These are phyloP conservation scores for Vitis hybrid DNA, from an alignment of 177 flowering plant genomes.

Conservation along the genomic window DNA sequence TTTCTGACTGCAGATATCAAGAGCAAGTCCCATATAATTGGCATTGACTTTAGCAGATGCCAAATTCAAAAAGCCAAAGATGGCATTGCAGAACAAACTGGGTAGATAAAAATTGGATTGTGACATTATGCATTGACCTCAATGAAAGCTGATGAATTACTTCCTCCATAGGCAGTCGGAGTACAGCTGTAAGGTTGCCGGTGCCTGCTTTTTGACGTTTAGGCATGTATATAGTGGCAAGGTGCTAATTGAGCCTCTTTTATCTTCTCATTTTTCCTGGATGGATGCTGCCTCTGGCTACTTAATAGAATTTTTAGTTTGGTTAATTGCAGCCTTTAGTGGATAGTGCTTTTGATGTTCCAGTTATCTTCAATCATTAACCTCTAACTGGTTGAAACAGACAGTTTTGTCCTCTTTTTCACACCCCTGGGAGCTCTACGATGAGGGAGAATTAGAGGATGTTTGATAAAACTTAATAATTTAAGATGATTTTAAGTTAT, in stretches of 20 bases:
- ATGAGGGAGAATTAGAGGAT: no score
- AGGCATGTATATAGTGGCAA: constrained; percentile 12
- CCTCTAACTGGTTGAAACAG: no score
- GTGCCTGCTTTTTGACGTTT: constrained; percentile 10
- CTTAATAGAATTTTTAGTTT: no score
- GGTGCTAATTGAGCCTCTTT: constrained; percentile 3
- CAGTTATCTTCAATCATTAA: no score
- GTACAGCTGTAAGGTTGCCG: constrained; percentile 12
- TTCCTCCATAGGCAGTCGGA: constrained; percentile 3
- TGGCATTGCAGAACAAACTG: background rate
- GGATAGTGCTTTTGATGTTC: no score
- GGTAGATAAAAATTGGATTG: background rate
- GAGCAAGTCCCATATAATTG: constrained; percentile 62
- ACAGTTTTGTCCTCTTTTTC: no score
- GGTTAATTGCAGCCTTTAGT: no score
- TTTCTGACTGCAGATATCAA: constrained; percentile 46
- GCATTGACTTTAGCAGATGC: background rate
- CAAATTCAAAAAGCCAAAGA: background rate
- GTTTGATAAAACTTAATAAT: no score
- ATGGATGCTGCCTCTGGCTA: no score
- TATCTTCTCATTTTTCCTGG: background rate
- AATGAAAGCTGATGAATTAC: background rate
- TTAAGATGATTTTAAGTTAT: no score
- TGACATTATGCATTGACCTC: background rate
- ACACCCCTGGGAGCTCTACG: no score